Conservation (phyloP, 1,284 basidiomycete species). For the Irpex rosettiformis region DNA sequence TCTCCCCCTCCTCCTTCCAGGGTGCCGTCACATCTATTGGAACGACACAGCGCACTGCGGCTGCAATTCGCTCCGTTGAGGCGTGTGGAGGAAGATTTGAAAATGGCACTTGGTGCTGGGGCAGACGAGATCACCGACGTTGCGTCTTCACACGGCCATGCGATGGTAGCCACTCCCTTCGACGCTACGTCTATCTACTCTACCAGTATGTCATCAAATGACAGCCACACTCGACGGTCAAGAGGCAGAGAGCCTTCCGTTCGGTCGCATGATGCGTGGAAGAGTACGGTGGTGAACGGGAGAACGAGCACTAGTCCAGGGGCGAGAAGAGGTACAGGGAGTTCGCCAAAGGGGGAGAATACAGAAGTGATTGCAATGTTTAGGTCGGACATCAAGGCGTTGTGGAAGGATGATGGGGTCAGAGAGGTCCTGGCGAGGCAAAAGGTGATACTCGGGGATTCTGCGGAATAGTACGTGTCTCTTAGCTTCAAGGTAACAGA, state of each 20-base stretch:
- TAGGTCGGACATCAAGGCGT: constrained; percentile 56
- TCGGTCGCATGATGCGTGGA: constrained; percentile 28
- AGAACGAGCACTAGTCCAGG: neutral
- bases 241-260: constrained; percentile 28
- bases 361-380: constrained; percentile 55
- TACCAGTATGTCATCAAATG: neutral
- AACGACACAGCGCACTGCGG: constrained; percentile 43
- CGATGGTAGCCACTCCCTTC: constrained; percentile 22
- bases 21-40: constrained; percentile 30
- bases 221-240: constrained; percentile 8
- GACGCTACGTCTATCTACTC: constrained; percentile 9
- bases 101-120: constrained; percentile 44
- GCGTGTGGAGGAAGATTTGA: constrained; percentile 52
- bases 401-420: constrained; percentile 63
- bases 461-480: constrained; percentile 62
- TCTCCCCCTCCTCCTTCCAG: neutral
- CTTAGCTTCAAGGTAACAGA: neutral
- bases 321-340: neutral
- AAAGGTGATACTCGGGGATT: constrained; percentile 55
- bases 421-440: constrained; percentile 49
- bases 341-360: constrained; percentile 50
- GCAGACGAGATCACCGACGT: constrained; percentile 35
- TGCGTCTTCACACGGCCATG: constrained; percentile 5
- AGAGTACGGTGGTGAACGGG: constrained; percentile 13
- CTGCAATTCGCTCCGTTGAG: constrained; percentile 51